A percentile compares a stretch with the other conserved stretches of the same genome.
These are phyloP conservation scores for Trebouxia sp. DNA, from an alignment of 139 green algal species.

Conservation along the genomic window DNA sequence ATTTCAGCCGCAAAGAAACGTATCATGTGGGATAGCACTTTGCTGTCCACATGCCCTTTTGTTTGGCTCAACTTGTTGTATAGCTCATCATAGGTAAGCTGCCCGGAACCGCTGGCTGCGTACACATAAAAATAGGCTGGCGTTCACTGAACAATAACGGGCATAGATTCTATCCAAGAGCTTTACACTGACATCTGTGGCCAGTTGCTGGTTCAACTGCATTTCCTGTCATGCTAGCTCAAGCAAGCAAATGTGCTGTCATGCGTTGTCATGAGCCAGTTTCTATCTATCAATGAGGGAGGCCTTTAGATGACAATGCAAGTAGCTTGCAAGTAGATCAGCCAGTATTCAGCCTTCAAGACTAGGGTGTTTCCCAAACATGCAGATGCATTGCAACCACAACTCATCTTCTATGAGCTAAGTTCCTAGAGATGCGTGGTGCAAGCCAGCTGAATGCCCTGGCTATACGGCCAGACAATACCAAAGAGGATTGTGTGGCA, in stretches of 20 bases:
- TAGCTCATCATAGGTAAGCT: constrained; percentile 26
- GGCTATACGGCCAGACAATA: not conserved
- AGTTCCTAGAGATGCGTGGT: constrained; percentile 2
- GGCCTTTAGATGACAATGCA: not conserved
- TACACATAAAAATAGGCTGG: constrained; percentile 25
- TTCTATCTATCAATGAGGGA: constrained; percentile 5
- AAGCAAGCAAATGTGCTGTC: not conserved
- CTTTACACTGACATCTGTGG: not conserved
- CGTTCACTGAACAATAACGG: constrained; percentile 7
- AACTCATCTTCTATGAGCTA: not conserved
- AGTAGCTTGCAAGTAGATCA: constrained; percentile 1
- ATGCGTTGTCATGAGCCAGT: constrained; percentile 2
- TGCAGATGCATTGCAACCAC: not conserved
- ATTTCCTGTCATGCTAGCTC: not conserved
- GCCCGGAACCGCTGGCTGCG: constrained; percentile 13
- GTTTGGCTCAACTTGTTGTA: constrained; percentile 28
- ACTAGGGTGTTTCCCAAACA: not conserved
- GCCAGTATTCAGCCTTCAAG: not conserved
- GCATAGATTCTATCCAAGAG: constrained; percentile 1
- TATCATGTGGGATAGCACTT: constrained; percentile 30
- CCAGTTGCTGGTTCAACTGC: not conserved
- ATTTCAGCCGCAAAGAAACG: constrained; percentile 29
- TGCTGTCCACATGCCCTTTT: constrained; percentile 27
- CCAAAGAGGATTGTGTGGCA: constrained; percentile 2
- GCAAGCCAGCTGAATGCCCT: constrained; percentile 1